These are phyloP conservation scores for Strigomonas galati DNA, from an alignment of 208 protist species.

Conservation along the genomic window DNA sequence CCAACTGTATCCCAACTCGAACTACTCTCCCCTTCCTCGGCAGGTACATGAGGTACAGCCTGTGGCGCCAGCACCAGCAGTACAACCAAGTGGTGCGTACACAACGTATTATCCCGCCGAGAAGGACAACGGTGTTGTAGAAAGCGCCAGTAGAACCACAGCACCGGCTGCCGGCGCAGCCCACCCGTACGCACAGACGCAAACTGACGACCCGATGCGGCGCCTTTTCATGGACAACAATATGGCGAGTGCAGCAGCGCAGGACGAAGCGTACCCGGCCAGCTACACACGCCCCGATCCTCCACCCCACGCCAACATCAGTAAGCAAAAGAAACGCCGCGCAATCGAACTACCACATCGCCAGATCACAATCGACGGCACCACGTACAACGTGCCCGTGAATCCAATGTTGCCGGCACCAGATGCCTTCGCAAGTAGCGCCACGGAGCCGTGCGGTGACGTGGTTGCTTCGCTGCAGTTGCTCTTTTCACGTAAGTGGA, in stretches of 20 bases:
- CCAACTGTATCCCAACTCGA: neutral
- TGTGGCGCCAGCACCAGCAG: no score
- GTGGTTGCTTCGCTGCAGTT: conserved; percentile 22
- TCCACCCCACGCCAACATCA: neutral
- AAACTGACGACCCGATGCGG: neutral
- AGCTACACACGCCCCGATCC: neutral
- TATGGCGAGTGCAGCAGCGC: no score
- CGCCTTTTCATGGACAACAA: neutral
- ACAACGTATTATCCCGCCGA: neutral
- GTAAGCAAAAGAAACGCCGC: neutral
- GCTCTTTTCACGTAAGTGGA: conserved; percentile 33
- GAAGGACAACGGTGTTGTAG: neutral
- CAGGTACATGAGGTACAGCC: neutral
- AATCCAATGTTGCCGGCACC: neutral
- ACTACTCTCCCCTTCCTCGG: neutral
- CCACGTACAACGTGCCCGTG: neutral
- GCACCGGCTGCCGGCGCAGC: neutral
- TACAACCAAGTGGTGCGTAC: neutral
- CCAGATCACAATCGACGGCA: neutral
- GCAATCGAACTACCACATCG: neutral
- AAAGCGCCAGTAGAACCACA: neutral
- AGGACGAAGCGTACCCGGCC: neutral
- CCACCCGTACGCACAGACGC: neutral
- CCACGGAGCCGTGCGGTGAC: neutral
- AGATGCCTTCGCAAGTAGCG: neutral